These are phyloP conservation scores for Podospora pseudoanserina DNA, from an alignment of 495 filamentous ascomycete species.

Conservation along the genomic window DNA sequence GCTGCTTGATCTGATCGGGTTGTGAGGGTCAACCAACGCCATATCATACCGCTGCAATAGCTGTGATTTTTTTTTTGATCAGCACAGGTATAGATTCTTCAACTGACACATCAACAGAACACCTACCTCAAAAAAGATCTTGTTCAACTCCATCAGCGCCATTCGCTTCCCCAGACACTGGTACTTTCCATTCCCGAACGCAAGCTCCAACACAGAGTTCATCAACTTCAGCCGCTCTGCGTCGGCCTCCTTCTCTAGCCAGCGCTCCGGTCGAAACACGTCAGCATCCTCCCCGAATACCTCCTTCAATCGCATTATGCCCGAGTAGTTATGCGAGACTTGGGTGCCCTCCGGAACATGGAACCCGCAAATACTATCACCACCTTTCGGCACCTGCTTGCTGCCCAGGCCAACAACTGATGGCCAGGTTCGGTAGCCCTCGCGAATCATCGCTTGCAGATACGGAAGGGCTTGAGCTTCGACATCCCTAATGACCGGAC, in stretches of 20 bases:
- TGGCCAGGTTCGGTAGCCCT: constrained; percentile 45
- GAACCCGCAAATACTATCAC: constrained; percentile 48
- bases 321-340: constrained; percentile 36
- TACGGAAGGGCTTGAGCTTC: constrained; percentile 44
- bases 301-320: constrained; percentile 29
- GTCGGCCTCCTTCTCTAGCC: constrained; percentile 41
- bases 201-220: constrained; percentile 30
- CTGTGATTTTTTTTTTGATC: neutral
- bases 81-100: too few species aligned
- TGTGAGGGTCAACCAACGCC: constrained; percentile 40
- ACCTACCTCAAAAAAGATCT: constrained; percentile 52
- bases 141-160: constrained; percentile 47
- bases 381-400: constrained; percentile 46
- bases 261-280: constrained; percentile 51
- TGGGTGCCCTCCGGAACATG: constrained; percentile 56
- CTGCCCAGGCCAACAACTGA: constrained; percentile 44
- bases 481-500: constrained; percentile 22
- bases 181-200: constrained; percentile 39
- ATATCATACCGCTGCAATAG: constrained; percentile 35
- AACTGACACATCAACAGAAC: neutral
- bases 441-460: constrained; percentile 46
- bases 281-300: constrained; percentile 42
- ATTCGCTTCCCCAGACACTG: constrained; percentile 40
- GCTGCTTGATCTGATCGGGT: constrained; percentile 30
- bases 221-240: constrained; percentile 30